These are phyloP conservation scores for Paxillus involutus DNA, from an alignment of 768 basidiomycete genomes.

Conservation along the genomic window DNA sequence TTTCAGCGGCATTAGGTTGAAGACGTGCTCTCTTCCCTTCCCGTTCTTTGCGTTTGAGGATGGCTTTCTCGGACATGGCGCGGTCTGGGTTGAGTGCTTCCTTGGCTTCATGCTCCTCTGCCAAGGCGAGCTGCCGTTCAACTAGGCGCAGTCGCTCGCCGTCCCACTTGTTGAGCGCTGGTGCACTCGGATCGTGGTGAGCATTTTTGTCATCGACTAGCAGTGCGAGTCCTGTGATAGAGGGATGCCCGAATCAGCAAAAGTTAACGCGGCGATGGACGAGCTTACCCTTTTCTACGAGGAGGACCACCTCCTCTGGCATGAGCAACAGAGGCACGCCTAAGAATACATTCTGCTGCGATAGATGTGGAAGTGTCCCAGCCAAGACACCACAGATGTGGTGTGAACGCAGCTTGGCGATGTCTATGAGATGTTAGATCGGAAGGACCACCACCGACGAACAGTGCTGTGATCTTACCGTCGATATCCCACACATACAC, in stretches of 20 bases:
- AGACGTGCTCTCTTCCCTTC: constrained; percentile 44
- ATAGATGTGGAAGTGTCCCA: constrained; percentile 91
- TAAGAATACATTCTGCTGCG: constrained; percentile 95
- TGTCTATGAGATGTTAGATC: constrained; percentile 49
- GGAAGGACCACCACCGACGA: neutral
- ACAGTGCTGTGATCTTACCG: constrained; percentile 41
- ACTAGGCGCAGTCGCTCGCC: constrained; percentile 45
- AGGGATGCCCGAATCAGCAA: neutral
- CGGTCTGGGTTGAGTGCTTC: constrained; percentile 37
- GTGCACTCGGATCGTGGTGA: constrained; percentile 47
- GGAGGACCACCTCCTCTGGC: constrained; percentile 89
- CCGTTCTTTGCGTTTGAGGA: constrained; percentile 70
- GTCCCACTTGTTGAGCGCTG: constrained; percentile 56
- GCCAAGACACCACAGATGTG: constrained; percentile 81
- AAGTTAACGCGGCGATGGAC: neutral
- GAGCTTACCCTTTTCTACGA: constrained; percentile 74
- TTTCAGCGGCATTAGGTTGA: constrained; percentile 7
- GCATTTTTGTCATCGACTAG: constrained; percentile 72
- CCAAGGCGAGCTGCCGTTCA: constrained; percentile 46
- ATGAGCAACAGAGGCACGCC: constrained; percentile 87
- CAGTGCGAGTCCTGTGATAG: constrained; percentile 64
- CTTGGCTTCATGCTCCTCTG: constrained; percentile 50
- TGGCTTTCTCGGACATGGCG: constrained; percentile 60
- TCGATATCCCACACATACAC: constrained; percentile 91
- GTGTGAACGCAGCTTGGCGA: constrained; percentile 73